Percentiles rank a stretch among this genome's conserved stretches.
Conservation (phyloP, 176 grass and related monocot species). For the Puccinellia tenuiflora region DNA sequence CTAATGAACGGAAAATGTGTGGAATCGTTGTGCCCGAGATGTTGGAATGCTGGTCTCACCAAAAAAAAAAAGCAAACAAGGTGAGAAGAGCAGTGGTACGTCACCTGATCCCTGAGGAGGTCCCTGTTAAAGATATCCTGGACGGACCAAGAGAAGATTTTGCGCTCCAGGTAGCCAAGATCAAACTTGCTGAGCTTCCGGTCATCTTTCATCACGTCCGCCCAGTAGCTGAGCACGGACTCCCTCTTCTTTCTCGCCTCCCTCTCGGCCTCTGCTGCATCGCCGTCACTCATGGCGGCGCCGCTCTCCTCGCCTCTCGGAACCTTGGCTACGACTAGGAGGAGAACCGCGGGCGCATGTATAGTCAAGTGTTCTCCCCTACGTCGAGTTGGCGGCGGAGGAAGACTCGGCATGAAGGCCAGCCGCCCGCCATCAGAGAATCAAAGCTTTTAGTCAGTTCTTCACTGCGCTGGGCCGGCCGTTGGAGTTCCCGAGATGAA, state of each 20-base stretch:
- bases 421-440: too few species aligned
- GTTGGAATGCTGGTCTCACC: not conserved
- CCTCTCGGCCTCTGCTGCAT: not conserved
- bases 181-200: not conserved
- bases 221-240: not conserved
- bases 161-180: not conserved
- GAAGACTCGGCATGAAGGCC: too few species aligned
- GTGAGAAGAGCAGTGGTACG: not conserved
- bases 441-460: too few species aligned
- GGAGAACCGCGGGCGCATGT: not conserved
- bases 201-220: not conserved
- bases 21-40: not conserved
- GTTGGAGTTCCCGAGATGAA: not conserved
- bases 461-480: too few species aligned
- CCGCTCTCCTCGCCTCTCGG: not conserved
- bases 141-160: constrained; percentile 43
- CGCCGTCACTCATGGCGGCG: not conserved
- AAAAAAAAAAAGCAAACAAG: not conserved
- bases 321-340: not conserved
- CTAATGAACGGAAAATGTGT: not conserved
- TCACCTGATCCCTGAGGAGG: constrained; percentile 31
- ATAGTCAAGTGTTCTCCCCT: not conserved
- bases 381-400: too few species aligned
- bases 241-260: not conserved
- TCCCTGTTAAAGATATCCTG: constrained; percentile 33